Conservation (phyloP, 495 filamentous ascomycete species). For the Acidiella bohemica region DNA sequence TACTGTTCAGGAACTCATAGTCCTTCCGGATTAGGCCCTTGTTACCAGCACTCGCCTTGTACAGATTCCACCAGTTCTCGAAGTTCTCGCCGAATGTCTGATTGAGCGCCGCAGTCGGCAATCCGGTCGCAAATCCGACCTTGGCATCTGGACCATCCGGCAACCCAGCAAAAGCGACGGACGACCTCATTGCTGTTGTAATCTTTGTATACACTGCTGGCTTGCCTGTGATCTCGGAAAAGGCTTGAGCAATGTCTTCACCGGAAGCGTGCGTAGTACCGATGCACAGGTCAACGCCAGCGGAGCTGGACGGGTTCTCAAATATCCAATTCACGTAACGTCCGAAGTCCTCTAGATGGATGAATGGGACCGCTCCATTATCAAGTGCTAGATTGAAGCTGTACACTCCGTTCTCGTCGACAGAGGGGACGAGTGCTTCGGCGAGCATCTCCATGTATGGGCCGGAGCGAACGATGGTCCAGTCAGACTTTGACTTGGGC, state of each 20-base stretch:
- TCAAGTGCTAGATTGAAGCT: not conserved
- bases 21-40: not conserved
- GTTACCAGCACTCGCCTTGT: not conserved
- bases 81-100: not conserved
- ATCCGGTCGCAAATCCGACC: not conserved
- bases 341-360: not conserved
- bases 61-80: not conserved
- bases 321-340: not conserved
- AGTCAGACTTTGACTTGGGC: not conserved
- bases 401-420: not conserved
- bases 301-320: not conserved
- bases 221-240: not conserved
- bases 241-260: not conserved
- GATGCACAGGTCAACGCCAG: not conserved
- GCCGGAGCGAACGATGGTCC: not conserved
- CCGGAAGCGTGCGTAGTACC: not conserved
- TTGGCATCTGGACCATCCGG: not conserved
- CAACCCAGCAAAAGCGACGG: not conserved
- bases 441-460: not conserved
- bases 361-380: not conserved
- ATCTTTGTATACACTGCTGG: not conserved
- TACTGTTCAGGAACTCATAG: not conserved
- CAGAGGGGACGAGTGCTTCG: not conserved
- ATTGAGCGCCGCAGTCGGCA: not conserved
- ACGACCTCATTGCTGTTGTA: not conserved